A percentile compares a stretch with the other conserved stretches of the same genome.
phyloP scores from a whole-genome alignment of 306 rosid genomes.

The Quercus gilva region DNA sequence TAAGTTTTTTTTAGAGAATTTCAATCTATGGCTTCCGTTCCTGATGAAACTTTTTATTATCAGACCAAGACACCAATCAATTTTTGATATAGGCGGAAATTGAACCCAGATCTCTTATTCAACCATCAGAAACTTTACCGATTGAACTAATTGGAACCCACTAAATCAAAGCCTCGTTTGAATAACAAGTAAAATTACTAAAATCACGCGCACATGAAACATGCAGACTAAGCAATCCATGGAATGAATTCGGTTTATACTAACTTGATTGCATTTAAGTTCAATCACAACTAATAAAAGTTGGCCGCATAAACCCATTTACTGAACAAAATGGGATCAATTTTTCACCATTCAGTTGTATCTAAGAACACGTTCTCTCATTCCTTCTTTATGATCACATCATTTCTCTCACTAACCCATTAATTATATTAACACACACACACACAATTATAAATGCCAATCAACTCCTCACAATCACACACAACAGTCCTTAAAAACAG shows the following conservation, averaged over 20 bases:
- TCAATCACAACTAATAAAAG: not conserved
- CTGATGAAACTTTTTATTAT: fast-evolving
- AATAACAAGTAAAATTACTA: too few relatives aligned
- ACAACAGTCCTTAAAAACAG: not conserved
- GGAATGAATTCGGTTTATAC: too few relatives aligned
- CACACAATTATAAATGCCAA: not conserved
- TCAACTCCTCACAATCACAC: not conserved
- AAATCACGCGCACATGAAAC: too few relatives aligned
- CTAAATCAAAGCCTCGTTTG: too few relatives aligned
- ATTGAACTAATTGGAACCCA: fast-evolving
- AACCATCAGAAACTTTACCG: too few relatives aligned
- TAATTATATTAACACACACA: not conserved
- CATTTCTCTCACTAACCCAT: not conserved
- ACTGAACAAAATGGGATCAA: too few relatives aligned
- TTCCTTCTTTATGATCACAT: not conserved
- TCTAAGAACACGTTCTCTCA: not conserved
- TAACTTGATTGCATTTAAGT: too few relatives aligned
- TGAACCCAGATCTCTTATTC: too few relatives aligned
- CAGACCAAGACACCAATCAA: fast-evolving
- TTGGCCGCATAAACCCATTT: not conserved
- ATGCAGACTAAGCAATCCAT: too few relatives aligned
- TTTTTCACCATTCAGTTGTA: not conserved
- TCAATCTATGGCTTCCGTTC: fast-evolving
- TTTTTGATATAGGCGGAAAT: fast-evolving
- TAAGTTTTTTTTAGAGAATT: too few relatives aligned